Conservation (phyloP, 805 yeast genomes). For the Candida insectalens region DNA sequence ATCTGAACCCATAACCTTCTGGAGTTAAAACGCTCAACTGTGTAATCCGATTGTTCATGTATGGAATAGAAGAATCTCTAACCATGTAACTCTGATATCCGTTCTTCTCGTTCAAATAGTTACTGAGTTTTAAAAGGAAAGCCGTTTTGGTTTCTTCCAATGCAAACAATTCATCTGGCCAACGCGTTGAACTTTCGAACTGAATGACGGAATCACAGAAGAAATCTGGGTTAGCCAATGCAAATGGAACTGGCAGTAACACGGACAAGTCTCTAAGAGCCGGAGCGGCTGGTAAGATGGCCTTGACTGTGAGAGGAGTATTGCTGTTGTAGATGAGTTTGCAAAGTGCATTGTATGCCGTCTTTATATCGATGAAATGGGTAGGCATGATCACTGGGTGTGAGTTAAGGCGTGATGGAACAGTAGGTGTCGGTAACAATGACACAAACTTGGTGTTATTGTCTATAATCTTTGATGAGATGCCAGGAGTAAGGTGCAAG, state of each 20-base stretch:
- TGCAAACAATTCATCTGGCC: constrained; percentile 91
- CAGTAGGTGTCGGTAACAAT: constrained; percentile 48
- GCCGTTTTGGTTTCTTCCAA: constrained; percentile 88
- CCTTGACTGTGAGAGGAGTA: constrained; percentile 63
- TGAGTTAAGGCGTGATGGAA: constrained; percentile 43
- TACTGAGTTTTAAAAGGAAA: constrained; percentile 59
- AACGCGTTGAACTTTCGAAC: constrained; percentile 80
- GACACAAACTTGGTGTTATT: constrained; percentile 37
- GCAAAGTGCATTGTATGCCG: constrained; percentile 42
- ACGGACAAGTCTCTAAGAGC: constrained; percentile 68
- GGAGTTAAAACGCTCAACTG: constrained; percentile 66
- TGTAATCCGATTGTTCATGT: constrained; percentile 42
- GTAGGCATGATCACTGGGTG: constrained; percentile 37
- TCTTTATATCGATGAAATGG: constrained; percentile 32
- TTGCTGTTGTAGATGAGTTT: constrained; percentile 36
- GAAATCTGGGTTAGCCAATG: constrained; percentile 64
- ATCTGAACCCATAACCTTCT: constrained; percentile 79
- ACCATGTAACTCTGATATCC: constrained; percentile 51
- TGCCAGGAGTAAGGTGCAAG: constrained; percentile 40
- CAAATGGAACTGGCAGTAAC: constrained; percentile 75
- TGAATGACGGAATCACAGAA: constrained; percentile 76
- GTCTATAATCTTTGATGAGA: constrained; percentile 26
- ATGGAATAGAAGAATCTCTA: constrained; percentile 60
- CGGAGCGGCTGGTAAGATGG: constrained; percentile 67
- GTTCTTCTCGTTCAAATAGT: constrained; percentile 32